phyloP scores from a whole-genome alignment of 2,329 filamentous ascomycete species.

The Colletotrichum karsti region DNA sequence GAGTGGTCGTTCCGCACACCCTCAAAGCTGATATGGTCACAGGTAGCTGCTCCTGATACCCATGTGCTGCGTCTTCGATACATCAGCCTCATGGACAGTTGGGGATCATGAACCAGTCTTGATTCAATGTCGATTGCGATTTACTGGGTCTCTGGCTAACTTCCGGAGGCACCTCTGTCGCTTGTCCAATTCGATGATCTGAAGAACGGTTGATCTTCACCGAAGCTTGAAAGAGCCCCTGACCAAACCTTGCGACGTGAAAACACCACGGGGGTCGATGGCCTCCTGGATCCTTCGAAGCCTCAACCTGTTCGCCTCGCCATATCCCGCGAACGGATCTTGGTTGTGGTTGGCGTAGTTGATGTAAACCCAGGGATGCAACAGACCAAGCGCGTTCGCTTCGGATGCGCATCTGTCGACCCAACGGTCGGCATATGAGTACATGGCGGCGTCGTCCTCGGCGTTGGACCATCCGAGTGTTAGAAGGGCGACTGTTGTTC shows the following conservation, averaged over 20 bases:
- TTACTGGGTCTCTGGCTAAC: no score
- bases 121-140: no score
- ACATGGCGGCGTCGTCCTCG: background rate
- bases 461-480: background rate
- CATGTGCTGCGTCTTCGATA: no score
- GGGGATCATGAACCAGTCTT: no score
- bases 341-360: slow-evolving; percentile 52
- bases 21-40: no score
- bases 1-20: background rate
- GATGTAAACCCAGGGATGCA: slow-evolving; percentile 42
- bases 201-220: no score
- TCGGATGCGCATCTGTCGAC: slow-evolving; percentile 8
- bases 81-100: no score
- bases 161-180: no score
- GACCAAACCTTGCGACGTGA: background rate
- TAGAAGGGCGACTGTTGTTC: background rate
- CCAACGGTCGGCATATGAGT: background rate
- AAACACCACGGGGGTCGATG: background rate
- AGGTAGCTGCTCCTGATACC: no score
- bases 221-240: background rate
- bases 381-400: slow-evolving; percentile 21
- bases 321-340: slow-evolving; percentile 48
- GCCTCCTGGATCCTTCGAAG: background rate
- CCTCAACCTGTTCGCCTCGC: slow-evolving; percentile 39
- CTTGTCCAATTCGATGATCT: no score